phyloP scores from a whole-genome alignment of 2,329 filamentous ascomycete genomes.

The Didymella lethalis region DNA sequence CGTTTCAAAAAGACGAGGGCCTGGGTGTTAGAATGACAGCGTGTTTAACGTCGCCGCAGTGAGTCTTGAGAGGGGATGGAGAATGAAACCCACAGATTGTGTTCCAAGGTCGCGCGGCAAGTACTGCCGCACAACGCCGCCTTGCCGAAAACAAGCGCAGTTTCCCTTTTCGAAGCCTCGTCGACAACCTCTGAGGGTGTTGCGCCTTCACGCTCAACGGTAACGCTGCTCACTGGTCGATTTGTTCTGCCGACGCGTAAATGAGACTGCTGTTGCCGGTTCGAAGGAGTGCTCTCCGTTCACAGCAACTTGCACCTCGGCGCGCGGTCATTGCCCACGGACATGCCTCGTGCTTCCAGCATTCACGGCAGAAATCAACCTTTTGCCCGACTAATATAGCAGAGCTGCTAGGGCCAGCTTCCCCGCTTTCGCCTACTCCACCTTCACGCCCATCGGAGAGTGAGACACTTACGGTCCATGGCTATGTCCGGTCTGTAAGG shows the following conservation, averaged over 20 bases:
- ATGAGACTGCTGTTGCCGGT: conserved; percentile 41
- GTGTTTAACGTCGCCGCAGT: too few relatives aligned
- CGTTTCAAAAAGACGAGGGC: too few relatives aligned
- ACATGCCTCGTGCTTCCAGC: conserved; percentile 28
- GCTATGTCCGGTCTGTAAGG: conserved; percentile 83
- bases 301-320: conserved; percentile 26
- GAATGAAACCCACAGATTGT: too few relatives aligned
- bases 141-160: conserved; percentile 4
- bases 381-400: conserved; percentile 45
- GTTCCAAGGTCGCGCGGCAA: too few relatives aligned
- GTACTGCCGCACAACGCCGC: too few relatives aligned
- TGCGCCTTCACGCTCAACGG: conserved; percentile 26
- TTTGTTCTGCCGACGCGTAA: conserved; percentile 32
- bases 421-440: conserved; percentile 45
- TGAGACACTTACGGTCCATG: conserved; percentile 63
- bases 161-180: conserved; percentile 27
- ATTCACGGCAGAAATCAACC: conserved; percentile 43
- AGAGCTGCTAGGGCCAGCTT: conserved; percentile 63
- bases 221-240: conserved; percentile 29
- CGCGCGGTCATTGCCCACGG: conserved; percentile 27
- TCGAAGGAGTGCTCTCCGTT: conserved; percentile 34
- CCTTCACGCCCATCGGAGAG: conserved; percentile 56
- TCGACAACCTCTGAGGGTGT: conserved; percentile 25
- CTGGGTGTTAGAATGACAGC: too few relatives aligned
- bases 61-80: too few relatives aligned